Percentiles rank a stretch among this genome's conserved stretches.
phyloP scores from a whole-genome alignment of 805 yeast species.

The Saturnispora bothae region DNA sequence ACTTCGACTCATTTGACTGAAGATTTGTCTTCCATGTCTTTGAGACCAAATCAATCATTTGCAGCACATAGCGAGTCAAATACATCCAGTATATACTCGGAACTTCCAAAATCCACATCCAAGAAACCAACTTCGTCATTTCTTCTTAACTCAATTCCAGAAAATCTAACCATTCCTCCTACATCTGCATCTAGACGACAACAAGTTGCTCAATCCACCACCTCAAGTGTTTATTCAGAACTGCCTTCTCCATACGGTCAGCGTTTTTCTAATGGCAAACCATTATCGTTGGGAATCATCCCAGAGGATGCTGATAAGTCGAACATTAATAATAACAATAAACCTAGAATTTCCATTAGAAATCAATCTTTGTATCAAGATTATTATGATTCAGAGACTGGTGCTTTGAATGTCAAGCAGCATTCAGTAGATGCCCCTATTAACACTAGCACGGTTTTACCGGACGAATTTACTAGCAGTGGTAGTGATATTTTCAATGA shows the following conservation, averaged over 20 bases:
- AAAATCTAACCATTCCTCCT: background rate
- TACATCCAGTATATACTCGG: constrained; percentile 20
- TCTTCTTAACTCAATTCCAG: constrained; percentile 5
- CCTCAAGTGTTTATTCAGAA: constrained; percentile 19
- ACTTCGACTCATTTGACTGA: constrained; percentile 2
- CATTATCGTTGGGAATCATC: constrained; percentile 7
- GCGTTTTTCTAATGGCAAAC: constrained; percentile 1
- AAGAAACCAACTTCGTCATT: background rate
- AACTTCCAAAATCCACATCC: constrained; percentile 3
- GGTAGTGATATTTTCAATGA: background rate
- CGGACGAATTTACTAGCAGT: background rate
- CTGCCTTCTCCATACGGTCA: constrained; percentile 5
- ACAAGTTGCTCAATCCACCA: constrained; percentile 9
- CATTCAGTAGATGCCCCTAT: background rate
- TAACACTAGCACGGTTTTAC: background rate
- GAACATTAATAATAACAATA: too few species aligned
- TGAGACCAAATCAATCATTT: too few species aligned
- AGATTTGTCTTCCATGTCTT: constrained; percentile 1
- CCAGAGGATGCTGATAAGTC: background rate
- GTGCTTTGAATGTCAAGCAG: constrained; percentile 7
- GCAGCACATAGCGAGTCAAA: too few species aligned
- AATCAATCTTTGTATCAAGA: constrained; percentile 20
- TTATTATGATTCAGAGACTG: constrained; percentile 11
- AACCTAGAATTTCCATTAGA: constrained; percentile 21
- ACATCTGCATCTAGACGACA: too few species aligned